A percentile compares a stretch with the other conserved stretches of the same genome.
Conservation (phyloP, 257 asterid species). For the Nicotiana attenuata region DNA sequence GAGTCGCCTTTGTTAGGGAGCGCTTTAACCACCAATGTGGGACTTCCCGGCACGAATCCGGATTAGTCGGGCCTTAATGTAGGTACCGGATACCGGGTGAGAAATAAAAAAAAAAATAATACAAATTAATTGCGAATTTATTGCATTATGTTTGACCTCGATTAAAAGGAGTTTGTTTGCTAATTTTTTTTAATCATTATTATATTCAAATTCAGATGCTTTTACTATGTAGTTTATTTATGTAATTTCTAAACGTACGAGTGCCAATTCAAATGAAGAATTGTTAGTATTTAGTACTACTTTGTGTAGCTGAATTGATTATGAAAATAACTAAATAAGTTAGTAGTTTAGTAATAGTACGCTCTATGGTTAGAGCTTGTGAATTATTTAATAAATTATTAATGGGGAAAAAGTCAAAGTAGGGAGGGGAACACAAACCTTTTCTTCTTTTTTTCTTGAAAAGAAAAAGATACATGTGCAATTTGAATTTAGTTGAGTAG, state of each 20-base stretch:
- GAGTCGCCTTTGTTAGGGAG: no score
- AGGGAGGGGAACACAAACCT: background rate
- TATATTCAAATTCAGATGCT: background rate
- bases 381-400: background rate
- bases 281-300: no score
- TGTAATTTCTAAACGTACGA: background rate
- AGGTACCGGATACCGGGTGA: no score
- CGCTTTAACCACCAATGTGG: no score
- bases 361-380: background rate
- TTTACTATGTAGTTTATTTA: no score
- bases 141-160: background rate
- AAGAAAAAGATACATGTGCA: background rate
- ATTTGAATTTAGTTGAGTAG: slow-evolving; percentile 8
- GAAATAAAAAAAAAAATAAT: no score
- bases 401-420: background rate
- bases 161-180: background rate
- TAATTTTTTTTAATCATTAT: no score
- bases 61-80: no score
- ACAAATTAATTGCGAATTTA: background rate
- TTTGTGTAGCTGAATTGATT: no score
- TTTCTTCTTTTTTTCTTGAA: background rate
- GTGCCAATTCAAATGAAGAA: background rate
- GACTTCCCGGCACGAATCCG: no score
- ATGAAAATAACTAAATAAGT: no score
- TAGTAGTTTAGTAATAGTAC: no score